A percentile compares a stretch with the other conserved stretches of the same genome.
Evolutionary conservation across 768 basidiomycete species (phyloP).

Genomic region (Paxillus involutus): DNA sequence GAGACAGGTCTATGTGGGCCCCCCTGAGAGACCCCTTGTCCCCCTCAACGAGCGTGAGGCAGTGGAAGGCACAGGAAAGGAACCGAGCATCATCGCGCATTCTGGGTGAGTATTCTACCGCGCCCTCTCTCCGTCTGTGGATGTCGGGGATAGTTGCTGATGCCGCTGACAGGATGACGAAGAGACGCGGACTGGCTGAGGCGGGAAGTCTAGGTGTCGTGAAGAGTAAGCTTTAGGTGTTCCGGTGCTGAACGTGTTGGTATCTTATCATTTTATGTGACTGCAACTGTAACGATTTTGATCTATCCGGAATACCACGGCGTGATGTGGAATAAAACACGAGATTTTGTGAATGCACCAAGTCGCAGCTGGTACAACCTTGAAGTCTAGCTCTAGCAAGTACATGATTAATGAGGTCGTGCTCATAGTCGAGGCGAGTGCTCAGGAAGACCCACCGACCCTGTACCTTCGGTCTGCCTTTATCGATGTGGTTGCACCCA

Average conservation of each 20-base stretch:
- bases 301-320: too few species aligned
- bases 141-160: not conserved
- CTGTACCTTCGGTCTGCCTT: too few species aligned
- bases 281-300: too few species aligned
- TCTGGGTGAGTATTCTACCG: slow-evolving; percentile 60
- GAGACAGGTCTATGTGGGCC: slow-evolving; percentile 81
- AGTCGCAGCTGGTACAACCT: too few species aligned
- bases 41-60: slow-evolving; percentile 55
- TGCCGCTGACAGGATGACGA: slow-evolving; percentile 25
- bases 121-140: not conserved
- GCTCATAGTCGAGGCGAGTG: too few species aligned
- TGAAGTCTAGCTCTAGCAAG: too few species aligned
- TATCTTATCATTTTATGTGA: not conserved
- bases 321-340: too few species aligned
- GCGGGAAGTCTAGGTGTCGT: slow-evolving; percentile 12
- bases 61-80: slow-evolving; percentile 55
- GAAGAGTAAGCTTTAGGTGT: slow-evolving; percentile 25
- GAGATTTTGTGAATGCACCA: too few species aligned
- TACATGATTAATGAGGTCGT: too few species aligned
- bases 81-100: slow-evolving; percentile 64
- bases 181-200: slow-evolving; percentile 31
- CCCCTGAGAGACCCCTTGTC: slow-evolving; percentile 72
- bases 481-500: too few species aligned
- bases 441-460: too few species aligned
- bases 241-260: not conserved